Evolutionary conservation across 1,284 basidiomycete species (phyloP).

Genomic region (Mycena sp.): DNA sequence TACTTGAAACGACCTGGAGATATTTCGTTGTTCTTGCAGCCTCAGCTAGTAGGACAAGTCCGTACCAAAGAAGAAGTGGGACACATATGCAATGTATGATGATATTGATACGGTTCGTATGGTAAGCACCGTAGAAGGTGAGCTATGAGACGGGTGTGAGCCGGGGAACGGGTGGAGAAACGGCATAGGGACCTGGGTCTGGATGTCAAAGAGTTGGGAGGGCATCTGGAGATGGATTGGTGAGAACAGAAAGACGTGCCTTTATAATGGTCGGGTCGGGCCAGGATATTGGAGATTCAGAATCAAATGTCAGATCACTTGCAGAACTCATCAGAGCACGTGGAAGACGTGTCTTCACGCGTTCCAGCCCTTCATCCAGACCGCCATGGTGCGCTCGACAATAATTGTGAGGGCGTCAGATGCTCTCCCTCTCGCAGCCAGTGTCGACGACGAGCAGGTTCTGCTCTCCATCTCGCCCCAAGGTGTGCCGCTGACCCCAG

Average conservation of each 20-base stretch:
- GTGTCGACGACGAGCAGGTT: conserved; percentile 95
- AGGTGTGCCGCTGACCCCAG: conserved; percentile 22
- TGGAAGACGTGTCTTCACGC: conserved; percentile 27
- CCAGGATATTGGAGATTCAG: no score
- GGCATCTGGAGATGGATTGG: no score
- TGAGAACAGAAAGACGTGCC: no score
- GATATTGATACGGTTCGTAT: conserved; percentile 82
- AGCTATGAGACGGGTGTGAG: conserved; percentile 49
- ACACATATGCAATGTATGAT: conserved; percentile 86
- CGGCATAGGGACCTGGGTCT: conserved; percentile 42
- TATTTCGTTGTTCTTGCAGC: background rate
- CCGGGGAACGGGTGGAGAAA: no score
- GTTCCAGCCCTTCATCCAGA: conserved; percentile 16
- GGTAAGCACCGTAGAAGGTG: conserved; percentile 90
- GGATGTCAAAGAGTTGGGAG: conserved; percentile 59
- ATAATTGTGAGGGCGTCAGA: conserved; percentile 92
- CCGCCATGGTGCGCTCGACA: conserved; percentile 88
- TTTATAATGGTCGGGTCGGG: no score
- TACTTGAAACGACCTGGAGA: conserved; percentile 24
- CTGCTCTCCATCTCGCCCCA: conserved; percentile 31
- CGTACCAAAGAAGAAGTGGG: conserved; percentile 75
- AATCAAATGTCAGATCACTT: no score
- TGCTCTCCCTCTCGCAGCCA: conserved; percentile 91
- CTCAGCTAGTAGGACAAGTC: no score
- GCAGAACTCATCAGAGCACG: no score